Conservation (phyloP, 2,329 filamentous ascomycete genomes). For the Rutstroemia sp. region DNA sequence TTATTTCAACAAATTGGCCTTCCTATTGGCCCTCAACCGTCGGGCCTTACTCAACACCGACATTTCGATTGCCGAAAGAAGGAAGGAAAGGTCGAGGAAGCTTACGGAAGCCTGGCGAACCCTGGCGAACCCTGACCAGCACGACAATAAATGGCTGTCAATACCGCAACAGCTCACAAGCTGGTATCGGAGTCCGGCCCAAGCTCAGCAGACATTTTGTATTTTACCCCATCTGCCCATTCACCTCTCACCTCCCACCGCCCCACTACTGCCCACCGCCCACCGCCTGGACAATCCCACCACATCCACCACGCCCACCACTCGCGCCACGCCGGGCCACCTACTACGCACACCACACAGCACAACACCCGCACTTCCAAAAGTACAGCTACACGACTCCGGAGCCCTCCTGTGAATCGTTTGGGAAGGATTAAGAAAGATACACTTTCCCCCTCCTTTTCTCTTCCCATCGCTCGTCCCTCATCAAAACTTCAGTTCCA, state of each 20-base stretch:
- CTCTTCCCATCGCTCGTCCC: not conserved
- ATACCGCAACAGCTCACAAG: not conserved
- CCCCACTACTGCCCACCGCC: not conserved
- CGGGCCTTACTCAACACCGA: slow-evolving; percentile 2
- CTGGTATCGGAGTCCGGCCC: not conserved
- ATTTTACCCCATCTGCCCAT: not conserved
- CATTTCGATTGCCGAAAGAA: not conserved
- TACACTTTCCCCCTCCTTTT: too few species aligned
- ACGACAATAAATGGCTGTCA: not conserved
- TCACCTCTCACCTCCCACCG: not conserved
- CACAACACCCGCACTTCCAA: too few species aligned
- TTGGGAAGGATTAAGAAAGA: too few species aligned
- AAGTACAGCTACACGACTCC: too few species aligned
- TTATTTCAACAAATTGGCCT: not conserved
- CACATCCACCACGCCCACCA: not conserved
- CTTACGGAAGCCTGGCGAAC: too few species aligned
- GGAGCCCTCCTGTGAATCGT: too few species aligned
- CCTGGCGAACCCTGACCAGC: too few species aligned
- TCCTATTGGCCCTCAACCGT: slow-evolving; percentile 6
- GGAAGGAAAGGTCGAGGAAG: too few species aligned
- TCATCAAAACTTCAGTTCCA: not conserved
- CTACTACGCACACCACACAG: too few species aligned
- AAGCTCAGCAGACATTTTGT: not conserved
- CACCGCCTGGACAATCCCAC: not conserved
- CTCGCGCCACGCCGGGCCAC: too few species aligned